Evolutionary conservation across 257 asterid species (phyloP).

Genomic region (Hygrophila difformis): DNA sequence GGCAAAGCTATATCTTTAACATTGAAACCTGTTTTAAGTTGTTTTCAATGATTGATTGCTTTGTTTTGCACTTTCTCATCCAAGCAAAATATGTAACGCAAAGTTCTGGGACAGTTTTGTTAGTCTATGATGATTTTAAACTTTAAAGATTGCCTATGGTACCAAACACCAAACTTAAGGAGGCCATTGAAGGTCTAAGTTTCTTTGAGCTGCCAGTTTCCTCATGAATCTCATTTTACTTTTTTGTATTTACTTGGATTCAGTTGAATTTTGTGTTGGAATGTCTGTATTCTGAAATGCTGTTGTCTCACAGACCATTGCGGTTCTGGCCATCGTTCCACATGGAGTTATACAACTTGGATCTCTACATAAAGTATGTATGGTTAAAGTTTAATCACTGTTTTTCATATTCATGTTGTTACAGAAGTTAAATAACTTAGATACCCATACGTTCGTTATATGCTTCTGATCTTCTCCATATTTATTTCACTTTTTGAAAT

Average conservation of each 20-base stretch:
- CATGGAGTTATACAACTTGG: conserved; percentile 87
- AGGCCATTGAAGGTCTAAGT: conserved; percentile 5
- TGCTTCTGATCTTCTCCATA: too few species aligned
- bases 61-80: background rate
- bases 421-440: too few species aligned
- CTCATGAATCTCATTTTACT: background rate
- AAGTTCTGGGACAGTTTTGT: conserved; percentile 3
- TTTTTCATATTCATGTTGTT: too few species aligned
- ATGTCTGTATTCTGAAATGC: conserved; percentile 6
- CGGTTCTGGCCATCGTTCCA: conserved; percentile 71
- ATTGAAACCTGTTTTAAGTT: background rate
- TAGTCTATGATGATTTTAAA: background rate
- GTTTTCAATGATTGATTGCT: background rate
- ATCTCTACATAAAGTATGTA: conserved; percentile 60
- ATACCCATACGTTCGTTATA: too few species aligned
- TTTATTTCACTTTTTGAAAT: too few species aligned
- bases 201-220: conserved; percentile 5
- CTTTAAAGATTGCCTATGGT: conserved; percentile 1
- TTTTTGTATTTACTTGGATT: too few species aligned
- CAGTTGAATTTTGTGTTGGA: conserved; percentile 13
- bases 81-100: conserved; percentile 4
- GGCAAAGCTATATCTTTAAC: conserved; percentile 1
- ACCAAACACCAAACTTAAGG: conserved; percentile 1
- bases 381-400: conserved; percentile 5
- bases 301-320: conserved; percentile 67